Evolutionary conservation across 129 eudicot species (phyloP).

Genomic region (Flaveria bidentis): DNA sequence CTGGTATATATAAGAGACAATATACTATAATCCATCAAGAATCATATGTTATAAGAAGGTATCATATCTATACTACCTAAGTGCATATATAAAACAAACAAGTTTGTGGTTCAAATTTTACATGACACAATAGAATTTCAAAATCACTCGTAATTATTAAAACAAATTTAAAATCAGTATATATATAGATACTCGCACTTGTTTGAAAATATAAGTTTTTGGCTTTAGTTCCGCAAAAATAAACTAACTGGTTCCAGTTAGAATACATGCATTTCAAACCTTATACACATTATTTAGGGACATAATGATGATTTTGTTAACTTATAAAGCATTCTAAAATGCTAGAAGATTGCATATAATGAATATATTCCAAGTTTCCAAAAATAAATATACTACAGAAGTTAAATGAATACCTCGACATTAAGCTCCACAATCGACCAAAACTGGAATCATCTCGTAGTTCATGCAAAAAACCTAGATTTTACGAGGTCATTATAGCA

Average conservation of each 20-base stretch:
- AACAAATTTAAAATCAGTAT: neutral
- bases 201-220: neutral
- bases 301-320: constrained; percentile 12
- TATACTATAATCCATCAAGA: neutral
- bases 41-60: neutral
- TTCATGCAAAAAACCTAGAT: constrained; percentile 68
- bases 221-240: neutral
- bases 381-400: neutral
- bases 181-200: constrained; percentile 1
- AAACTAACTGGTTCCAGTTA: neutral
- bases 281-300: neutral
- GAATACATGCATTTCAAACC: neutral
- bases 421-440: constrained; percentile 82
- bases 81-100: neutral
- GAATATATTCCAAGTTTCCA: constrained; percentile 8
- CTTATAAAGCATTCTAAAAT: constrained; percentile 22
- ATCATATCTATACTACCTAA: constrained; percentile 3
- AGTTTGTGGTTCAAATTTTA: constrained; percentile 11
- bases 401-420: constrained; percentile 68
- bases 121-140: neutral
- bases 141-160: neutral
- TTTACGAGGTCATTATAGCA: constrained; percentile 18
- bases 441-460: constrained; percentile 86
- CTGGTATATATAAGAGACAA: neutral
- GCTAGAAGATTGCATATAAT: constrained; percentile 18